phyloP scores from a whole-genome alignment of 208 protist genomes.

The Trypanosoma vivax region DNA sequence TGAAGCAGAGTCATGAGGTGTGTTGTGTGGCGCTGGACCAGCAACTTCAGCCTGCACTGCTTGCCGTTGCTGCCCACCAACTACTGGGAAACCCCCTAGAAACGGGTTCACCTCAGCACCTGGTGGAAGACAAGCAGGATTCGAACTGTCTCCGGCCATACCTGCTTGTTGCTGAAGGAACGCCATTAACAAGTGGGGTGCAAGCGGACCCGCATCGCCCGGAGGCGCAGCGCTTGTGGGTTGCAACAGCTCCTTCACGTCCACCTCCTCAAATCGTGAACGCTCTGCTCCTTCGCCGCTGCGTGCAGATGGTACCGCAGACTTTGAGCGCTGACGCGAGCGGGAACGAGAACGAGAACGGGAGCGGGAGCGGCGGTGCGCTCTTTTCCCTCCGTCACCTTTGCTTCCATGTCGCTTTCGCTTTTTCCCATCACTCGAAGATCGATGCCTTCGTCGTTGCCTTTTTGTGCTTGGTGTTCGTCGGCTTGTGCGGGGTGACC shows the following conservation, averaged over 20 bases:
- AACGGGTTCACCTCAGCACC: too few relatives aligned
- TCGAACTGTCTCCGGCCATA: too few relatives aligned
- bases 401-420: neutral
- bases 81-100: too few relatives aligned
- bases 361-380: slow-evolving; percentile 8
- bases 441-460: neutral
- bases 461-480: slow-evolving; percentile 6
- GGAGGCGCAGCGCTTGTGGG: neutral
- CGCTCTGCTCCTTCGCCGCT: neutral
- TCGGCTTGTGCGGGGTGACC: slow-evolving; percentile 7
- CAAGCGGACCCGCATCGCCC: neutral
- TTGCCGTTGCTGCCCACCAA: neutral
- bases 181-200: neutral
- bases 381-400: neutral
- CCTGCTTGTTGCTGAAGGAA: slow-evolving; percentile 16
- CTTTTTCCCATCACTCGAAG: neutral
- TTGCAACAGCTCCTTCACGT: slow-evolving; percentile 16
- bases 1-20: slow-evolving; percentile 8
- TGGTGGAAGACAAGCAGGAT: too few relatives aligned
- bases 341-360: slow-evolving; percentile 9
- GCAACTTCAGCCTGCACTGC: neutral
- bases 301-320: neutral
- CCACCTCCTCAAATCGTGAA: slow-evolving; percentile 13
- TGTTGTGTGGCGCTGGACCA: neutral
- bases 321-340: slow-evolving; percentile 5